Conservation (phyloP, 1,139 yeast species). For the Geotrichum reessii region DNA sequence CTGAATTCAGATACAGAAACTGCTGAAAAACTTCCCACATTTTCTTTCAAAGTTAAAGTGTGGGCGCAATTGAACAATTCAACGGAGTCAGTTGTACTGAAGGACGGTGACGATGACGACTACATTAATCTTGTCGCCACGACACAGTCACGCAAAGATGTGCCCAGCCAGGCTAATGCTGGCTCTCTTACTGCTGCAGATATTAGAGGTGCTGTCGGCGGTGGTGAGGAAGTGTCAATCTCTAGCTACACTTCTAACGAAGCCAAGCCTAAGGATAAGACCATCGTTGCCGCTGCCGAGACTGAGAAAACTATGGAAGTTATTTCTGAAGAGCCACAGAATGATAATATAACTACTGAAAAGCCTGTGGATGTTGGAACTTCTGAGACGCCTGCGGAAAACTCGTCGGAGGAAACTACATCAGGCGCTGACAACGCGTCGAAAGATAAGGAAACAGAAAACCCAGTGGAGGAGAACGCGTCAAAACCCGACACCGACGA, state of each 20-base stretch:
- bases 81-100: slow-evolving; percentile 28
- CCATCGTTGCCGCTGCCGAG: background rate
- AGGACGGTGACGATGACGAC: slow-evolving; percentile 42
- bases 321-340: background rate
- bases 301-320: background rate
- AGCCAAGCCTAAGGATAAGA: slow-evolving; percentile 9
- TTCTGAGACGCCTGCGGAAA: slow-evolving; percentile 8
- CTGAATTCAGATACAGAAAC: background rate
- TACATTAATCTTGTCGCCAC: slow-evolving; percentile 31
- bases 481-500: slow-evolving; percentile 3
- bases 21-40: slow-evolving; percentile 24
- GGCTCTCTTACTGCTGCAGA: slow-evolving; percentile 50
- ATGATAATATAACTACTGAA: background rate
- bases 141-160: slow-evolving; percentile 17
- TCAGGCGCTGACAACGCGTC: background rate
- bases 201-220: slow-evolving; percentile 60
- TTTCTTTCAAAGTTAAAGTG: slow-evolving; percentile 40
- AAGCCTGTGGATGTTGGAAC: background rate
- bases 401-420: slow-evolving; percentile 3
- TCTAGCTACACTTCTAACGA: slow-evolving; percentile 21
- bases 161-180: slow-evolving; percentile 7
- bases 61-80: slow-evolving; percentile 39
- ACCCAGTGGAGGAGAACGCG: slow-evolving; percentile 12
- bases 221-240: slow-evolving; percentile 48
- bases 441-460: slow-evolving; percentile 4